Conservation (phyloP, 2,329 filamentous ascomycete species). For the Paraphaeosphaeria minitans region DNA sequence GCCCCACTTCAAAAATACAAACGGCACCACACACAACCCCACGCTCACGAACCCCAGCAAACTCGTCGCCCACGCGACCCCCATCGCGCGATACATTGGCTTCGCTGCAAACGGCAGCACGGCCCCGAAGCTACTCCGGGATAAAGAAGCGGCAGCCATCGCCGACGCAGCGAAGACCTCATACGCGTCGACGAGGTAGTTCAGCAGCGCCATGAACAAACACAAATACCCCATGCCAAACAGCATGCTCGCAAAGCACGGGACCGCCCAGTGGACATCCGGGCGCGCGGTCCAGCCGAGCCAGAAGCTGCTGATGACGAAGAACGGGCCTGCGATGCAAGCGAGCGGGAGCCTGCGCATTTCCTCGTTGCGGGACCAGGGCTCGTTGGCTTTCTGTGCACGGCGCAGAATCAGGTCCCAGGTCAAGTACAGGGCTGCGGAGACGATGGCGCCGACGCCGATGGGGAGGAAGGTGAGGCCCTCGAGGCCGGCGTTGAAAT, state of each 20-base stretch:
- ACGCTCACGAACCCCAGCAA: conserved; percentile 57
- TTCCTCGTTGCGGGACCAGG: conserved; percentile 68
- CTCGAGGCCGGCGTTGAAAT: conserved; percentile 66
- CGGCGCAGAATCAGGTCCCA: conserved; percentile 67
- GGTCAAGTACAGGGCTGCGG: conserved; percentile 64
- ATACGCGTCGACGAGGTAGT: conserved; percentile 71
- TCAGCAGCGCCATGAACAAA: conserved; percentile 60
- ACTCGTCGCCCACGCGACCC: conserved; percentile 69
- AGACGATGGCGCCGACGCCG: conserved; percentile 64
- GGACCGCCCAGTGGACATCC: conserved; percentile 52
- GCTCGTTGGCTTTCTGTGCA: conserved; percentile 53
- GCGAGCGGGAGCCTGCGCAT: conserved; percentile 73
- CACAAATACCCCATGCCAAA: conserved; percentile 56
- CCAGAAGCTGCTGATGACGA: conserved; percentile 51
- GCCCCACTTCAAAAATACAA: conserved; percentile 63
- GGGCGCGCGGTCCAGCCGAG: conserved; percentile 49
- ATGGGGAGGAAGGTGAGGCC: conserved; percentile 74
- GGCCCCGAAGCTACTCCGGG: conserved; percentile 78
- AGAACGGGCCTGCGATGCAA: conserved; percentile 69
- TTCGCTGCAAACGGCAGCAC: conserved; percentile 53
- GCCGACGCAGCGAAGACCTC: conserved; percentile 76
- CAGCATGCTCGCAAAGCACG: conserved; percentile 47
- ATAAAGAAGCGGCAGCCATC: conserved; percentile 82
- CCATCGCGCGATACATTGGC: conserved; percentile 69
- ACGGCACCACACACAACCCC: conserved; percentile 60